These are phyloP conservation scores for Pascua guehoae DNA, from an alignment of 1,284 basidiomycete species.

Conservation along the genomic window DNA sequence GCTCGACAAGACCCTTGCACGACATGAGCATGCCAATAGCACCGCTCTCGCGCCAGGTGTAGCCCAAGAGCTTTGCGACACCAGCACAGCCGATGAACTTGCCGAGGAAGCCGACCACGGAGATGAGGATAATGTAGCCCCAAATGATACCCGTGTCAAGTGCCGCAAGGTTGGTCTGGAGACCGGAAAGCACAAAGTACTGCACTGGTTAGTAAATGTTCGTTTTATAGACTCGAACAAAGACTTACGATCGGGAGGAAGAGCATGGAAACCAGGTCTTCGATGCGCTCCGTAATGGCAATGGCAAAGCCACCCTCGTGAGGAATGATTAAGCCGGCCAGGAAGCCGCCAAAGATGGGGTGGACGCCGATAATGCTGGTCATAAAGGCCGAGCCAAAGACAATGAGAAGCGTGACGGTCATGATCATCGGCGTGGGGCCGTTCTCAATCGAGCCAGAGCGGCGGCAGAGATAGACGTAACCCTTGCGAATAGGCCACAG, in stretches of 20 bases:
- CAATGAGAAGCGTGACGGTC: slow-evolving; percentile 66
- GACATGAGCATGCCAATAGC: slow-evolving; percentile 89
- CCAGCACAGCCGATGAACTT: slow-evolving; percentile 69
- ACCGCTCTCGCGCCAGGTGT: slow-evolving; percentile 71
- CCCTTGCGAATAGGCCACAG: slow-evolving; percentile 65
- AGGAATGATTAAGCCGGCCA: slow-evolving; percentile 83
- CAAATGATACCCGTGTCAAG: slow-evolving; percentile 70
- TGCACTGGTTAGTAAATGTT: slow-evolving; percentile 30
- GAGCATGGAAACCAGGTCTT: slow-evolving; percentile 64
- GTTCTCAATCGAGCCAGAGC: slow-evolving; percentile 71
- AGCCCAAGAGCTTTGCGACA: slow-evolving; percentile 64
- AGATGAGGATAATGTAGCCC: slow-evolving; percentile 81
- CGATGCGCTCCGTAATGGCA: slow-evolving; percentile 68
- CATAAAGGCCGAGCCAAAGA: slow-evolving; percentile 75
- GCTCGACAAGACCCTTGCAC: slow-evolving; percentile 82
- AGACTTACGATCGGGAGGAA: slow-evolving; percentile 72
- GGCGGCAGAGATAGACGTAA: slow-evolving; percentile 67
- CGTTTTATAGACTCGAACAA: not conserved
- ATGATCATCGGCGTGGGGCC: slow-evolving; percentile 72
- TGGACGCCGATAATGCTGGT: slow-evolving; percentile 76
- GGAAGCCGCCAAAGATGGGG: slow-evolving; percentile 75
- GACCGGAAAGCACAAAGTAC: slow-evolving; percentile 79
- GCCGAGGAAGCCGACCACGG: slow-evolving; percentile 71
- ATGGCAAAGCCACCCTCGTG: slow-evolving; percentile 82
- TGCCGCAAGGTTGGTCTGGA: slow-evolving; percentile 76